phyloP scores from a whole-genome alignment of 106 monocot genomes.

The Apostasia ramifera region DNA sequence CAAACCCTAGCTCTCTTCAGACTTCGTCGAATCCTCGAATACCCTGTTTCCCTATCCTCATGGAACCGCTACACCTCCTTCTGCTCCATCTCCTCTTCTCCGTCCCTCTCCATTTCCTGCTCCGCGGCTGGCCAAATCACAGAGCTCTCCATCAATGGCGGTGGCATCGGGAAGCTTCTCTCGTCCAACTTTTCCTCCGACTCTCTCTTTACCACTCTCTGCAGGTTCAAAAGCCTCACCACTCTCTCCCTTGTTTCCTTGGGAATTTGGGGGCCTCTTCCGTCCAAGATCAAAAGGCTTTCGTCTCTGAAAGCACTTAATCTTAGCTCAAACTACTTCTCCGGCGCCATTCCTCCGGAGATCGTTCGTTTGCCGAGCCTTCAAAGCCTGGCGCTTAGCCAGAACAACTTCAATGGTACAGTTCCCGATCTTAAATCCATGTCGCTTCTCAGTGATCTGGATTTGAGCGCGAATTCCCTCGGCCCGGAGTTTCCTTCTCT shows the following conservation, averaged over 20 bases:
- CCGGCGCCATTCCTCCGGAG: conserved; percentile 36
- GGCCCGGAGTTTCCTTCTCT: conserved; percentile 40
- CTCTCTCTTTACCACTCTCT: conserved; percentile 63
- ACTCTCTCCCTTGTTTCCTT: conserved; percentile 59
- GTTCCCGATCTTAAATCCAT: no score
- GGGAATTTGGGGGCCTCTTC: conserved; percentile 63
- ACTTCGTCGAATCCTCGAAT: conserved; percentile 40
- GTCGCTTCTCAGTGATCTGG: no score
- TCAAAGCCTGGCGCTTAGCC: conserved; percentile 33
- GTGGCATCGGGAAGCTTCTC: conserved; percentile 10
- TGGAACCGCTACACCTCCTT: conserved; percentile 19
- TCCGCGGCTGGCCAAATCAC: conserved; percentile 24
- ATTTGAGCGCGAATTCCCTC: conserved; percentile 6
- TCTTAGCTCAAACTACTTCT: conserved; percentile 58
- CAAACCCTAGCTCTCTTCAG: conserved; percentile 44
- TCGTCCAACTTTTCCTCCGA: conserved; percentile 55
- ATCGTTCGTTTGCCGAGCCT: conserved; percentile 16
- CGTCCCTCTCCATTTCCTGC: conserved; percentile 49
- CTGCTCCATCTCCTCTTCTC: conserved; percentile 52
- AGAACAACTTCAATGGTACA: conserved; percentile 14
- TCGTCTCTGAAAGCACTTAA: conserved; percentile 38
- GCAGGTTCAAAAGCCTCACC: conserved; percentile 37
- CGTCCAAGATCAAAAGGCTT: conserved; percentile 38
- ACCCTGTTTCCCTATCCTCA: conserved; percentile 30
- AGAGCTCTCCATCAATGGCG: conserved; percentile 37